Conservation (phyloP, 192 early-diverging fungal species). For the Mortierella claussenii region DNA sequence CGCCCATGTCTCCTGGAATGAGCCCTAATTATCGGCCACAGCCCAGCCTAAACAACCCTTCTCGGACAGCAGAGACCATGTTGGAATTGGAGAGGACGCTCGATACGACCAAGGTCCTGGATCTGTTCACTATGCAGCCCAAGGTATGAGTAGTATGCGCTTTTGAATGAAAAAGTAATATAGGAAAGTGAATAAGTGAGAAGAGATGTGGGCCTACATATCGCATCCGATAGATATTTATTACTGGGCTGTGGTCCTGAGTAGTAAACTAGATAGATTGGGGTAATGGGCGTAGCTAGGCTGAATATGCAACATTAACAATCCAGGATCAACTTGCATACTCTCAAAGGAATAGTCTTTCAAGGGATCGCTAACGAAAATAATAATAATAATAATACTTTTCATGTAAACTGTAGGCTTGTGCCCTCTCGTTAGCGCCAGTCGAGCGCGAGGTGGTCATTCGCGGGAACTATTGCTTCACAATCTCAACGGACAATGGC, state of each 20-base stretch:
- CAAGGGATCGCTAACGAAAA: conserved; percentile 14
- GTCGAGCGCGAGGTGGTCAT: conserved; percentile 38
- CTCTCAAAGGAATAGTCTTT: too few species aligned
- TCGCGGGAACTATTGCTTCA: conserved; percentile 36
- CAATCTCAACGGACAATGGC: conserved; percentile 28
- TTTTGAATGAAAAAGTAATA: too few species aligned
- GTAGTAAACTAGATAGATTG: too few species aligned
- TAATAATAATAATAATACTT: conserved; percentile 6
- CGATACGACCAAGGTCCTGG: conserved; percentile 54
- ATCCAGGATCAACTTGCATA: too few species aligned
- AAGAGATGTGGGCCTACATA: too few species aligned
- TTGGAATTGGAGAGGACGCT: conserved; percentile 52
- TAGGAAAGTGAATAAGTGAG: too few species aligned
- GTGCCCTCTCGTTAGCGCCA: conserved; percentile 30
- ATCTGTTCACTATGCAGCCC: conserved; percentile 60
- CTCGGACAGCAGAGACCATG: conserved; percentile 20
- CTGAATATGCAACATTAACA: too few species aligned
- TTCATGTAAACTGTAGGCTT: conserved; percentile 26
- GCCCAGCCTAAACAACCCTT: not conserved
- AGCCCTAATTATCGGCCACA: conserved; percentile 13
- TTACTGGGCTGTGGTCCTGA: too few species aligned
- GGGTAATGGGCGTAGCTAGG: too few species aligned
- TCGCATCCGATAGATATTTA: too few species aligned
- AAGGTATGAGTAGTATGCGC: too few species aligned
- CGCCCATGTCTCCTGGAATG: conserved; percentile 40